These are phyloP conservation scores for Saccharomycopsis babjevae DNA, from an alignment of 805 yeast genomes.

Conservation along the genomic window DNA sequence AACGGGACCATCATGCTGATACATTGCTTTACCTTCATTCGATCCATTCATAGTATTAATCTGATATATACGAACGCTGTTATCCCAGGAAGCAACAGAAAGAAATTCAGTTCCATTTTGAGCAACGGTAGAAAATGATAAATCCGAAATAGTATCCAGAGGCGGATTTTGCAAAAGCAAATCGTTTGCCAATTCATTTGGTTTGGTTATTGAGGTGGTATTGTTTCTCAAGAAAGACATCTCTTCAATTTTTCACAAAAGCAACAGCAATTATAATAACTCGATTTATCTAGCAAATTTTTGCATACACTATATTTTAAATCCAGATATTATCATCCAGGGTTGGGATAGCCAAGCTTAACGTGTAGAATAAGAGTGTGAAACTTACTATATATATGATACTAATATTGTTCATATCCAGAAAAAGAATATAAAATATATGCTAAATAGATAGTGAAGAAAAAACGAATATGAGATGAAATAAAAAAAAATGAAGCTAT, in stretches of 20 bases:
- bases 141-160: constrained; percentile 80
- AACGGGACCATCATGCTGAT: constrained; percentile 85
- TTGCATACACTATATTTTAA: too few relatives aligned
- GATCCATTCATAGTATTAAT: constrained; percentile 55
- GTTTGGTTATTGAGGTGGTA: not conserved
- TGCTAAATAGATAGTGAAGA: too few relatives aligned
- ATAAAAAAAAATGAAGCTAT: too few relatives aligned
- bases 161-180: constrained; percentile 68
- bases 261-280: too few relatives aligned
- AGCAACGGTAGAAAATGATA: constrained; percentile 79
- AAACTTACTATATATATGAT: too few relatives aligned
- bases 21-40: constrained; percentile 81
- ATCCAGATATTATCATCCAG: too few relatives aligned
- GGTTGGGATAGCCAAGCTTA: too few relatives aligned
- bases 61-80: constrained; percentile 87
- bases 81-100: constrained; percentile 89
- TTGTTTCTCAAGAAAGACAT: constrained; percentile 8
- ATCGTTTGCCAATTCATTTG: constrained; percentile 36
- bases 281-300: too few relatives aligned
- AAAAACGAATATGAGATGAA: too few relatives aligned
- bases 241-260: not conserved
- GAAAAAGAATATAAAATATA: too few relatives aligned
- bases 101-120: constrained; percentile 39
- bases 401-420: too few relatives aligned
- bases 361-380: too few relatives aligned